Percentiles rank a stretch among this genome's conserved stretches.
Evolutionary conservation across 2,329 filamentous ascomycete species (phyloP).

Genomic region (Venturia effusa): DNA sequence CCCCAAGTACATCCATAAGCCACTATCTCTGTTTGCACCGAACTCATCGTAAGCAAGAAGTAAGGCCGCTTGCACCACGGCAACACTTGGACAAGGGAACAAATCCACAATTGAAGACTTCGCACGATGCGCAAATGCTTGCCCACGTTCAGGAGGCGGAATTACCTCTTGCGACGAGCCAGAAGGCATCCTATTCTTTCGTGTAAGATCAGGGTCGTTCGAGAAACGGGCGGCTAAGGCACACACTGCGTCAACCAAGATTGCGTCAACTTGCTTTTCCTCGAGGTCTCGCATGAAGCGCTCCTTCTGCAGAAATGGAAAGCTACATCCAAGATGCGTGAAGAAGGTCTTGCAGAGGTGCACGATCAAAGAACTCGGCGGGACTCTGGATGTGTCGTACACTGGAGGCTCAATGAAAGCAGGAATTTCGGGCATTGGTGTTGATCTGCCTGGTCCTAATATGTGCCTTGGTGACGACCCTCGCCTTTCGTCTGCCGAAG

Average conservation of each 20-base stretch:
- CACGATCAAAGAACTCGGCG: conserved; percentile 64
- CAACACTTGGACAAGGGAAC: conserved; percentile 71
- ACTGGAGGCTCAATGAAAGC: conserved; percentile 44
- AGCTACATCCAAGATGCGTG: conserved; percentile 70
- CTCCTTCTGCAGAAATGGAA: conserved; percentile 65
- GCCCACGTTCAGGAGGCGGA: conserved; percentile 55
- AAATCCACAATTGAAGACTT: conserved; percentile 75
- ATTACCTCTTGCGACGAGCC: conserved; percentile 35
- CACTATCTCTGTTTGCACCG: conserved; percentile 77
- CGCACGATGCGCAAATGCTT: conserved; percentile 69
- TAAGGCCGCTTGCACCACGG: conserved; percentile 72
- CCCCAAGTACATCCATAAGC: conserved; percentile 87
- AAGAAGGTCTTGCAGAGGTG: conserved; percentile 76
- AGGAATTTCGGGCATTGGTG: conserved; percentile 25
- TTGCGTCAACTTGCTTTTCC: conserved; percentile 72
- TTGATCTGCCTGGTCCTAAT: conserved; percentile 17
- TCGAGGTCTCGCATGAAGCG: conserved; percentile 65
- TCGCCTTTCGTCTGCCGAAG: conserved; percentile 33
- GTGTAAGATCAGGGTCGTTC: conserved; percentile 40
- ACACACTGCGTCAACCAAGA: conserved; percentile 79
- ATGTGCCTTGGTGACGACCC: conserved; percentile 24
- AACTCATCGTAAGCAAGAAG: conserved; percentile 84
- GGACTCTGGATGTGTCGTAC: conserved; percentile 64
- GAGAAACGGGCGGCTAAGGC: conserved; percentile 75
- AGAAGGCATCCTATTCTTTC: conserved; percentile 25